phyloP scores from a whole-genome alignment of 2,329 filamentous ascomycete species.

The Aspergillus felis region DNA sequence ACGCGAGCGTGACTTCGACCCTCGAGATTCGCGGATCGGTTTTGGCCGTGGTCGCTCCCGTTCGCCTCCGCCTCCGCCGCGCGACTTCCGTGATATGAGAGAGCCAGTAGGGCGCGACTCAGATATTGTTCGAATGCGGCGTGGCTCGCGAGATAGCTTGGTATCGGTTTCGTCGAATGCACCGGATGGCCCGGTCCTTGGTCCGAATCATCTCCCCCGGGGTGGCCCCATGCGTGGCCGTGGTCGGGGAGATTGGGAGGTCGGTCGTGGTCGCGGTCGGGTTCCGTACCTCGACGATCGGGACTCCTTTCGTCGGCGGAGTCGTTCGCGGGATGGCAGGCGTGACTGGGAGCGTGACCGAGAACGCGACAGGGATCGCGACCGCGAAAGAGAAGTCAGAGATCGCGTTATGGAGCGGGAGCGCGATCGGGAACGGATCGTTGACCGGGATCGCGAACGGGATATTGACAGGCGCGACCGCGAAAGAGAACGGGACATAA shows the following conservation, averaged over 20 bases:
- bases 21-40: slow-evolving; percentile 40
- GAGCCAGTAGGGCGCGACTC: slow-evolving; percentile 35
- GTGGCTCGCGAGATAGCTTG: slow-evolving; percentile 43
- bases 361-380: slow-evolving; percentile 32
- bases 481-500: slow-evolving; percentile 18
- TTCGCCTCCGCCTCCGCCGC: slow-evolving; percentile 33
- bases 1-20: slow-evolving; percentile 46
- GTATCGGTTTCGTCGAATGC: slow-evolving; percentile 33
- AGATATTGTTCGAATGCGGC: slow-evolving; percentile 38
- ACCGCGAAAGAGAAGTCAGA: slow-evolving; percentile 31
- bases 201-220: slow-evolving; percentile 30
- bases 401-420: slow-evolving; percentile 31
- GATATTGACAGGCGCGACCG: slow-evolving; percentile 32
- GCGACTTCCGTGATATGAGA: slow-evolving; percentile 39
- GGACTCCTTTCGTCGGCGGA: slow-evolving; percentile 41
- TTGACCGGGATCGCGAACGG: slow-evolving; percentile 27
- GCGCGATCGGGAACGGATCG: slow-evolving; percentile 26
- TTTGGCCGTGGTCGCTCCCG: slow-evolving; percentile 45
- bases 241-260: slow-evolving; percentile 41
- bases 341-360: slow-evolving; percentile 38
- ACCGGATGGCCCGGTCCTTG: slow-evolving; percentile 34
- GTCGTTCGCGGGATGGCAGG: slow-evolving; percentile 43
- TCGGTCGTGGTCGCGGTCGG: slow-evolving; percentile 42
- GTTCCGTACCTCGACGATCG: slow-evolving; percentile 39
- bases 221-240: slow-evolving; percentile 39